Base-by-base conservation (phyloP, 805 yeast species). In the Starmerella scarabaei region DNA sequence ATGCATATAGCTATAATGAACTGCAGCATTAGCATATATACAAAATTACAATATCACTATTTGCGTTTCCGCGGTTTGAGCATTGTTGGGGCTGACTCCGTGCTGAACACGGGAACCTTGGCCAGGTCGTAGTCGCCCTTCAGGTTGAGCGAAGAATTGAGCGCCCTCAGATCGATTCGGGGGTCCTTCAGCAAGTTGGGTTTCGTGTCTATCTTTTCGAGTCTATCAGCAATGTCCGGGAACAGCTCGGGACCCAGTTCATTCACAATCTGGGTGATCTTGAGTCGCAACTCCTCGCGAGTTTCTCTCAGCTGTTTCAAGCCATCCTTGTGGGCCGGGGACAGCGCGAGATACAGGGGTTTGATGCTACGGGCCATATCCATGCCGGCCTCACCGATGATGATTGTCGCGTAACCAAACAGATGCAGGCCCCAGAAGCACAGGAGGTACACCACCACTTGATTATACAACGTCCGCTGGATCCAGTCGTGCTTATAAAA, bases 311-410 rank as follows among this genome's bases (percentile, higher is more conserved):
- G 64, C 42, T 75, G 58, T 30, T 58, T 58, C 12, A 75, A 56
- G 30, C 68, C 61, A 33, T 64, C 61, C 21, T 50, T 54, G 40
- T 57, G 55, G 30, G 42, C 37, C 2, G 66, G 67, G 21, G 57
- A 54, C 33, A 66, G 50, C 4, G 66, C 62, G 54, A 74, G 65
- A 14, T 74, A 80, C 32, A 88, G 62, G 1, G 97, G 95, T 49
- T 85, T 71, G 41, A 88, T 63, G 3, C 93, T 77, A 56, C 84
- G 84, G 57, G 80, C 71, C 35, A 81, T 68, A 56, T 88, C 97
- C 75, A 83, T 70, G 27, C 98, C 98, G 44, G 77, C 80, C 55
- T 91, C 98, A 39, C 98, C 97, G 42, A 84, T 75, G 21, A 83
- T 68, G 50, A 91, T 68, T 0, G 98, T 94, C n/a, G 93, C 76